A percentile compares a stretch with the other conserved stretches of the same genome.
Evolutionary conservation across 73 alveolate species (phyloP).

Genomic region (Breviolum minutum): DNA sequence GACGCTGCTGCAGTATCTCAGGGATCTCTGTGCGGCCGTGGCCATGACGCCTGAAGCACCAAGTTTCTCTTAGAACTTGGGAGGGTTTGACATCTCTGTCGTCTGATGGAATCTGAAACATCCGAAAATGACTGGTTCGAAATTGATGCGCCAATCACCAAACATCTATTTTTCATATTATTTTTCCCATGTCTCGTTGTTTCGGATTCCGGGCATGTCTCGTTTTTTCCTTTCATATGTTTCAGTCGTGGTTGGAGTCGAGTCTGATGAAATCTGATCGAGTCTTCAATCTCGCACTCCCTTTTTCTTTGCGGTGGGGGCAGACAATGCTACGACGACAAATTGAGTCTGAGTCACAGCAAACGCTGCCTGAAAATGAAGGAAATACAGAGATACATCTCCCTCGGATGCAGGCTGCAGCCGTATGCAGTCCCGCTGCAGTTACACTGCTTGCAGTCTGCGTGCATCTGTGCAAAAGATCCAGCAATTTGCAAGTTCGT

Average conservation of each 20-base stretch:
- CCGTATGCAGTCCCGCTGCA: too few species aligned
- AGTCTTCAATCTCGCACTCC: too few species aligned
- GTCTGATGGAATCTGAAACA: too few species aligned
- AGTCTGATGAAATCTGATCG: too few species aligned
- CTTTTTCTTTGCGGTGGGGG: not conserved
- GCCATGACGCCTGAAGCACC: slow-evolving; percentile 46
- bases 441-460: not conserved
- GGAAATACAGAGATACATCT: not conserved
- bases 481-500: not conserved
- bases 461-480: slow-evolving; percentile 4
- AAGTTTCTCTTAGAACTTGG: not conserved
- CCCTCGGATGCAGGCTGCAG: not conserved
- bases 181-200: too few species aligned
- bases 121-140: too few species aligned
- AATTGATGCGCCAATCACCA: too few species aligned
- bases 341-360: not conserved
- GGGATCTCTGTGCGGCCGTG: slow-evolving; percentile 40
- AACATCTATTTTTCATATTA: too few species aligned
- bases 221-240: too few species aligned
- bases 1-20: slow-evolving; percentile 40
- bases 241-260: too few species aligned
- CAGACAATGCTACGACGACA: not conserved
- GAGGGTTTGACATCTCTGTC: too few species aligned
- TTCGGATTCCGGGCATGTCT: too few species aligned
- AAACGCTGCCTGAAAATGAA: slow-evolving; percentile 16